These are phyloP conservation scores for Acer saccharum DNA, from an alignment of 345 rosid genomes.

Conservation along the genomic window DNA sequence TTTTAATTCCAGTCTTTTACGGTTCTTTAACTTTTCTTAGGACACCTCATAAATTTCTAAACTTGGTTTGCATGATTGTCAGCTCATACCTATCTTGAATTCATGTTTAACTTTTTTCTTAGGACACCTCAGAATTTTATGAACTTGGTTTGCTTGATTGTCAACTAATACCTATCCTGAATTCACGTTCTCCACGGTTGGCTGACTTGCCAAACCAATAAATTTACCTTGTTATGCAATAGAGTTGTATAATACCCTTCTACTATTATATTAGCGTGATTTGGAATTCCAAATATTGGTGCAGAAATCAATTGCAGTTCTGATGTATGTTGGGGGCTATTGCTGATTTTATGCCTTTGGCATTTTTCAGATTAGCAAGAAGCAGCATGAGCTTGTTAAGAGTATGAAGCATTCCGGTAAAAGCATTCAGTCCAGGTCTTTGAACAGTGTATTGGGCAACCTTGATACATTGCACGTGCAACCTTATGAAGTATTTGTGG, in stretches of 20 bases:
- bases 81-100: not conserved
- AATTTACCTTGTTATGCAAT: not conserved
- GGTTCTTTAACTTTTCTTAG: not conserved
- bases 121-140: not conserved
- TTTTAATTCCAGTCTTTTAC: constrained; percentile 3
- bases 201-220: not conserved
- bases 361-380: constrained; percentile 86
- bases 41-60: not conserved
- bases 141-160: not conserved
- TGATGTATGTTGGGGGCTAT: constrained; percentile 22
- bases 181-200: not conserved
- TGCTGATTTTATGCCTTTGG: constrained; percentile 22
- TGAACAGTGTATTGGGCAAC: constrained; percentile 73
- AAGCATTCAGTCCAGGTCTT: constrained; percentile 72
- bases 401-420: constrained; percentile 85
- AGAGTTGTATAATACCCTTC: not conserved
- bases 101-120: not conserved
- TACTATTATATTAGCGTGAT: too few species aligned
- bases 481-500: constrained; percentile 85
- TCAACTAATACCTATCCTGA: not conserved
- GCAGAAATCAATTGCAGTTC: not conserved
- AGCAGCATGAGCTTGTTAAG: constrained; percentile 86
- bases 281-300: constrained; percentile 3
- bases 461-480: constrained; percentile 64
- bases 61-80: not conserved